Evolutionary conservation across 345 rosid species (phyloP).

Genomic region (Erodium maritimum): DNA sequence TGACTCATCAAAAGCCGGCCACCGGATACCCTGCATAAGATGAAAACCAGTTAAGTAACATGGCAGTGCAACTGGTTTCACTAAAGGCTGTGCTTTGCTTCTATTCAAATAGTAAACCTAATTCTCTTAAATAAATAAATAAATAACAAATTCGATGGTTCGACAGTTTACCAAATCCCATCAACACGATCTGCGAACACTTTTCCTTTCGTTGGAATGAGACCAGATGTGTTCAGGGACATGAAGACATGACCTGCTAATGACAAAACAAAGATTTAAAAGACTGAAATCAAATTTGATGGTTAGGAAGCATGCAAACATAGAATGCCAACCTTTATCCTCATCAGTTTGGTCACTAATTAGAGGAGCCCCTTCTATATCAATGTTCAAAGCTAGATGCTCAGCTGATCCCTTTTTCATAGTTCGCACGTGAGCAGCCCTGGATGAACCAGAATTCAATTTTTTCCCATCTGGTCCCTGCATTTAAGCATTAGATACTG

Average conservation of each 20-base stretch:
- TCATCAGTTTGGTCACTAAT: slow-evolving; percentile 49
- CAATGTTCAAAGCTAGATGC: slow-evolving; percentile 75
- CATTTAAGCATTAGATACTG: slow-evolving; percentile 13
- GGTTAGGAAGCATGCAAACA: not conserved
- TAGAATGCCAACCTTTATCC: slow-evolving; percentile 53
- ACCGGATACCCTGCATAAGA: slow-evolving; percentile 62
- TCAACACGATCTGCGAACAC: slow-evolving; percentile 78
- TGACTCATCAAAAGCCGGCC: slow-evolving; percentile 67
- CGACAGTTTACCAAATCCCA: slow-evolving; percentile 55
- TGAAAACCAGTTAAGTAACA: slow-evolving; percentile 10
- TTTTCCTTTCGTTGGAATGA: slow-evolving; percentile 81
- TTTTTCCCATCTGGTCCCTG: slow-evolving; percentile 50
- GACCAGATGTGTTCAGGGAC: slow-evolving; percentile 78
- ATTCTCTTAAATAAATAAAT: not conserved
- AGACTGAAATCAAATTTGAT: not conserved
- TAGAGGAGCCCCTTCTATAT: slow-evolving; percentile 49
- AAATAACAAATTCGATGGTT: not conserved
- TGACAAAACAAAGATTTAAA: not conserved
- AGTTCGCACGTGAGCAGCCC: slow-evolving; percentile 65
- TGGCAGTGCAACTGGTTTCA: not conserved
- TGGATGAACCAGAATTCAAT: slow-evolving; percentile 28
- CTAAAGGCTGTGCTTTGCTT: not conserved
- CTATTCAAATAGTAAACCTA: not conserved
- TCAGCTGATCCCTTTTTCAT: slow-evolving; percentile 77
- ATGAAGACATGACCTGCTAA: slow-evolving; percentile 72